Conservation (phyloP, 2,329 filamentous ascomycete genomes). For the Colletotrichum sp. region DNA sequence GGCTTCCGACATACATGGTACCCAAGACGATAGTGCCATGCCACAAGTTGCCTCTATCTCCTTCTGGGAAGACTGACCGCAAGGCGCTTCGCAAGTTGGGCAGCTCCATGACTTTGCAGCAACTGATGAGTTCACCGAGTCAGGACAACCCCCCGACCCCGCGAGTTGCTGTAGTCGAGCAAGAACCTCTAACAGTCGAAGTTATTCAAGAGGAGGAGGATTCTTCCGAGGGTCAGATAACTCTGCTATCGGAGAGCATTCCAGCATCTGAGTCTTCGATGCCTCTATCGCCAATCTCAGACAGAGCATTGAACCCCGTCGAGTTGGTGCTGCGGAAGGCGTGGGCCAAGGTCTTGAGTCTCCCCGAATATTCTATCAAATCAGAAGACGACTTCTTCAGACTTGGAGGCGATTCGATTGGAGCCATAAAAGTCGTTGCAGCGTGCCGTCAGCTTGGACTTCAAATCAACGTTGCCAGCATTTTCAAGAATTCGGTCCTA, state of each 20-base stretch:
- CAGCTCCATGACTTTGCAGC: background rate
- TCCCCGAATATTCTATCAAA: background rate
- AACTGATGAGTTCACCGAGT: background rate
- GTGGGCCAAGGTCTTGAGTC: constrained; percentile 18
- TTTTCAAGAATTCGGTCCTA: constrained; percentile 7
- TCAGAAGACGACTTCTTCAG: constrained; percentile 27
- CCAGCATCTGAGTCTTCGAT: background rate
- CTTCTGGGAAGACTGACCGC: constrained; percentile 13
- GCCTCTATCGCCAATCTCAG: background rate
- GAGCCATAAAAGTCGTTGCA: constrained; percentile 28
- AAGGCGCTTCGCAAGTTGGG: background rate
- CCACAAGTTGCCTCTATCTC: background rate
- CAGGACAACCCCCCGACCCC: background rate
- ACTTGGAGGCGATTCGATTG: constrained; percentile 29
- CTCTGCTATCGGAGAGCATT: background rate
- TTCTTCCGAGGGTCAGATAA: background rate
- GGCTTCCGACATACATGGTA: constrained; percentile 17
- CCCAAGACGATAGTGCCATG: background rate
- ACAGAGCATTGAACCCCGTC: background rate
- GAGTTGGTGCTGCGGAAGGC: background rate
- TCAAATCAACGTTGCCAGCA: constrained; percentile 4
- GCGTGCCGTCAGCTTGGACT: background rate
- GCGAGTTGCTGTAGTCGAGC: background rate
- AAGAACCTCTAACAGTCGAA: accelerated
- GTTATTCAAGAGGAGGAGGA: background rate